Percentiles rank a stretch among this genome's conserved stretches.
These are phyloP conservation scores for Umbilicaria muhlenbergii DNA, from an alignment of 495 filamentous ascomycete genomes.

Conservation along the genomic window DNA sequence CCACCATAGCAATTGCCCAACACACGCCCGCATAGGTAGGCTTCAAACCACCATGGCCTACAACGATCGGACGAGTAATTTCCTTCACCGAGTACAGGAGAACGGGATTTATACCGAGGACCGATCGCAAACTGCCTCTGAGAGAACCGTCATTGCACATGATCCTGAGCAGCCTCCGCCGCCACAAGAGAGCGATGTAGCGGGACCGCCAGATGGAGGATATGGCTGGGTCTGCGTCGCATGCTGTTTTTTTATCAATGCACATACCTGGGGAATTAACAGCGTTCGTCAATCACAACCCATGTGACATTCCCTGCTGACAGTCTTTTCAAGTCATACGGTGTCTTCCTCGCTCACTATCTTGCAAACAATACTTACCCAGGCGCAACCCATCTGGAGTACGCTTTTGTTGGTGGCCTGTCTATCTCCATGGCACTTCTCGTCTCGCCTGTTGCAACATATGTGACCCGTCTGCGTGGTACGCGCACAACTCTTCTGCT, in stretches of 20 bases:
- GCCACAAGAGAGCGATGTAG: too few species aligned
- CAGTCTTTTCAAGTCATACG: conserved; percentile 22
- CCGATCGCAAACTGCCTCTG: too few species aligned
- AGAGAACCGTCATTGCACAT: too few species aligned
- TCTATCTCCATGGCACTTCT: conserved; percentile 44
- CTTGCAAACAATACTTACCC: conserved; percentile 40
- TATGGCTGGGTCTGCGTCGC: conserved; percentile 45
- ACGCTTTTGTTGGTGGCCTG: conserved; percentile 54
- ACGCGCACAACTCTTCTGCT: conserved; percentile 35
- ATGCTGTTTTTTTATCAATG: conserved; percentile 37
- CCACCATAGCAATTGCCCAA: too few species aligned
- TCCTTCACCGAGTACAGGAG: too few species aligned
- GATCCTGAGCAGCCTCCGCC: too few species aligned
- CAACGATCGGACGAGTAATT: too few species aligned
- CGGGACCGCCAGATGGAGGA: conserved; percentile 35
- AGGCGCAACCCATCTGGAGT: conserved; percentile 35
- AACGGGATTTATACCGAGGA: too few species aligned
- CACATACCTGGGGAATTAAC: conserved; percentile 46
- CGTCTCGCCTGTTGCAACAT: conserved; percentile 41
- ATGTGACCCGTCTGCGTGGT: conserved; percentile 31
- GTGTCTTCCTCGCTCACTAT: conserved; percentile 52
- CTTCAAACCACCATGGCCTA: too few species aligned
- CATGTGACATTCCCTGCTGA: neutral
- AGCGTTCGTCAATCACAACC: conserved; percentile 16
- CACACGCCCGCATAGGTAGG: too few species aligned